Conservation (phyloP, 345 rosid genomes). For the Pelargonium nanum region DNA sequence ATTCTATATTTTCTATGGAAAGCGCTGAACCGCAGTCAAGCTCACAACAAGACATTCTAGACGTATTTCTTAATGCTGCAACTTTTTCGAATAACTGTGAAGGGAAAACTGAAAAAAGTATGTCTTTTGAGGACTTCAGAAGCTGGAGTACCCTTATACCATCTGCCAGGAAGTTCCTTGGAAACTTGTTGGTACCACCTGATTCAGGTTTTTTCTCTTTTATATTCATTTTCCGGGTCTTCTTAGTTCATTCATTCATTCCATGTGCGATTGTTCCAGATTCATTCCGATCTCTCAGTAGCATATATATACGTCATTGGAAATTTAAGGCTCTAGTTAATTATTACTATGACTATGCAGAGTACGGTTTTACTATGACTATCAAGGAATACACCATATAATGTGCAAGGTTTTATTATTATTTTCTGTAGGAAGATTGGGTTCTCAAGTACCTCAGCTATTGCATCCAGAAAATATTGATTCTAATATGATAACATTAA, state of each 20-base stretch:
- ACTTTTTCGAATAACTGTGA: constrained; percentile 38
- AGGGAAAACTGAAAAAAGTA: constrained; percentile 30
- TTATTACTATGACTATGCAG: too few relatives aligned
- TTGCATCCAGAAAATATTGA: constrained; percentile 32
- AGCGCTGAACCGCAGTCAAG: constrained; percentile 26
- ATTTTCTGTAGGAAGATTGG: constrained; percentile 33
- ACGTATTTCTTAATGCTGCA: constrained; percentile 49
- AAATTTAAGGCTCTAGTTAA: too few relatives aligned
- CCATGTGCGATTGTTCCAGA: too few relatives aligned
- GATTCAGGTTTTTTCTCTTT: constrained; percentile 40
- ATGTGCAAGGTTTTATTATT: background rate
- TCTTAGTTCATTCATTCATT: constrained; percentile 3
- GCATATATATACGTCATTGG: background rate
- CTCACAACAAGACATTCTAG: constrained; percentile 28
- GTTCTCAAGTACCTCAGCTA: constrained; percentile 64
- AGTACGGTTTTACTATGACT: too few relatives aligned
- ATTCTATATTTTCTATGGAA: constrained; percentile 31
- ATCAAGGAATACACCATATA: background rate
- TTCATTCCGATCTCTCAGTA: background rate
- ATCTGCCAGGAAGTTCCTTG: constrained; percentile 67
- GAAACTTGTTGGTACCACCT: constrained; percentile 58
- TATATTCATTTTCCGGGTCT: background rate
- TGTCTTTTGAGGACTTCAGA: constrained; percentile 76
- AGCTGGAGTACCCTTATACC: constrained; percentile 61
- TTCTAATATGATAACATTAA: constrained; percentile 37